phyloP scores from a whole-genome alignment of 768 basidiomycete species.

The Tubosaeta sp. region DNA sequence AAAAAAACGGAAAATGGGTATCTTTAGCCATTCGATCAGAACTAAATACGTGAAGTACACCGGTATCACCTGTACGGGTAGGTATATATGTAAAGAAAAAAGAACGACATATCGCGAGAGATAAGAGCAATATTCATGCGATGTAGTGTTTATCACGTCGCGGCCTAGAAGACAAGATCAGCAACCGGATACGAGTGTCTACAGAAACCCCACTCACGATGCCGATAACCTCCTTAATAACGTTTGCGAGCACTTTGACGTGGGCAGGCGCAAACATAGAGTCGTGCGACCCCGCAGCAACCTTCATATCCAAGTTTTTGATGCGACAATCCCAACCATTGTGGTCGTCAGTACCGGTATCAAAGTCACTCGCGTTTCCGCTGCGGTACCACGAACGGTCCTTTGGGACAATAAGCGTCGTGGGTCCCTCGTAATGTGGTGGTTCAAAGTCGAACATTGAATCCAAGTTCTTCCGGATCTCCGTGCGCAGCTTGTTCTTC shows the following conservation, averaged over 20 bases:
- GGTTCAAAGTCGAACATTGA: constrained; percentile 32
- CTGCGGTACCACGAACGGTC: too few relatives aligned
- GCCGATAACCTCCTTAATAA: constrained; percentile 18
- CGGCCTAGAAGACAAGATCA: neutral
- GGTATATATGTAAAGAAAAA: too few relatives aligned
- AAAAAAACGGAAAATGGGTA: too few relatives aligned
- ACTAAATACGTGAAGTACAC: too few relatives aligned
- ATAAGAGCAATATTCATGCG: too few relatives aligned
- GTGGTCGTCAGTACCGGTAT: constrained; percentile 29
- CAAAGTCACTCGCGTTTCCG: constrained; percentile 18
- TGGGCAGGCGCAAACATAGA: constrained; percentile 32
- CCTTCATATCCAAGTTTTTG: constrained; percentile 21
- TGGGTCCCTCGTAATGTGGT: constrained; percentile 3
- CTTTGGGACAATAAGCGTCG: too few relatives aligned
- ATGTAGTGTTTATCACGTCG: too few relatives aligned
- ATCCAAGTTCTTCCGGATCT: constrained; percentile 31
- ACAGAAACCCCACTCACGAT: constrained; percentile 5
- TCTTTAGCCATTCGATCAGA: too few relatives aligned
- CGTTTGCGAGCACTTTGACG: constrained; percentile 26
- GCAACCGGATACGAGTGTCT: too few relatives aligned
- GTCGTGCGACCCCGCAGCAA: constrained; percentile 26
- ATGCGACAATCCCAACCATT: constrained; percentile 29
- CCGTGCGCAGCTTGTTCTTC: constrained; percentile 27
- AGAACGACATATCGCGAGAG: too few relatives aligned
- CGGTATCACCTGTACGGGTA: too few relatives aligned